These are phyloP conservation scores for Podospora pseudocomata DNA, from an alignment of 495 filamentous ascomycete genomes.

Conservation along the genomic window DNA sequence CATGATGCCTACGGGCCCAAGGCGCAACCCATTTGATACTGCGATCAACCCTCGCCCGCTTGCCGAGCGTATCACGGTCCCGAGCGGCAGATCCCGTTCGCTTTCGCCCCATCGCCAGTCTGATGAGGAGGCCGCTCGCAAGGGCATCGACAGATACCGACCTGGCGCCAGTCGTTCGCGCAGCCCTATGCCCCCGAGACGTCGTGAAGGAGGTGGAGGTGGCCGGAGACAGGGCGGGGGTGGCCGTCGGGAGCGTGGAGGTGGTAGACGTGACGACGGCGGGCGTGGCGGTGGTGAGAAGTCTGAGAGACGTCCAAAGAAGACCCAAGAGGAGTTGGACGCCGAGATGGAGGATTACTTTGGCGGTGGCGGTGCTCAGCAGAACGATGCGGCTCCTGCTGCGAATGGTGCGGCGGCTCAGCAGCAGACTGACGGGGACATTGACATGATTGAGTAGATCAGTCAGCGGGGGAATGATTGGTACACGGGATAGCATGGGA, in stretches of 20 bases:
- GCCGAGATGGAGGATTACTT: constrained; percentile 97
- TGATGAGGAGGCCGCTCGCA: constrained; percentile 64
- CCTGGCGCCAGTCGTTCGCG: constrained; percentile 58
- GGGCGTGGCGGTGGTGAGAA: constrained; percentile 44
- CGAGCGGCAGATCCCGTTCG: constrained; percentile 48
- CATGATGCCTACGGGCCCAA: constrained; percentile 54
- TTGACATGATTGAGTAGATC: constrained; percentile 32
- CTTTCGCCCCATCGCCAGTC: constrained; percentile 57
- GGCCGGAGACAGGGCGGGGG: constrained; percentile 28
- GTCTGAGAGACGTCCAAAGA: constrained; percentile 61
- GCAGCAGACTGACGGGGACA: constrained; percentile 23
- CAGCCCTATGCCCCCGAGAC: constrained; percentile 40
- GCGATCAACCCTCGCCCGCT: constrained; percentile 58
- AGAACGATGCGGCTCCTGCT: constrained; percentile 22
- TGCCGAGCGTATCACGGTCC: constrained; percentile 68
- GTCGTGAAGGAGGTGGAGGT: constrained; percentile 23
- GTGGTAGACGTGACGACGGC: constrained; percentile 36
- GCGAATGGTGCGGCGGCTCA: constrained; percentile 16
- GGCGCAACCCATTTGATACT: constrained; percentile 56
- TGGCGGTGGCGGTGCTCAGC: constrained; percentile 25
- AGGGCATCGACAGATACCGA: constrained; percentile 80
- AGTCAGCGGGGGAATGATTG: background rate
- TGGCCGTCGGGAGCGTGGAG: constrained; percentile 42
- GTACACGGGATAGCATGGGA: background rate
- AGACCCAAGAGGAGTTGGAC: constrained; percentile 90